Conservation (phyloP, 352 stramenopile genomes). For the Plasmopara muralis region DNA sequence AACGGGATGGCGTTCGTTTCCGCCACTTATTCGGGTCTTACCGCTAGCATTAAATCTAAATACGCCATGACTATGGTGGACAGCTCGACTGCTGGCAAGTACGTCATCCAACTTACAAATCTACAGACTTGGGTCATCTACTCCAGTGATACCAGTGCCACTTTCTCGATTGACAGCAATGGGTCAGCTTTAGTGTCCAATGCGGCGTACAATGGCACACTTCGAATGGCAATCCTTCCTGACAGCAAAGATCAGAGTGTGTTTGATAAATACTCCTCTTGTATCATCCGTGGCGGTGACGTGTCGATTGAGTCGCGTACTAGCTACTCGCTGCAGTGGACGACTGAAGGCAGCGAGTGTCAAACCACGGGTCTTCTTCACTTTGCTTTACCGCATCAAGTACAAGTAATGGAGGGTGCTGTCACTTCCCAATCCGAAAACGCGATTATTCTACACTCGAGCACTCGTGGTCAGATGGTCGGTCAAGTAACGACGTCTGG, state of each 20-base stretch:
- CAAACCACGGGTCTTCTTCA: slow-evolving; percentile 45
- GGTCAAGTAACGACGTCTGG: slow-evolving; percentile 34
- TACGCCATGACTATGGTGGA: slow-evolving; percentile 44
- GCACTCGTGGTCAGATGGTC: slow-evolving; percentile 49
- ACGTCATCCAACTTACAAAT: slow-evolving; percentile 51
- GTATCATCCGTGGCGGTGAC: slow-evolving; percentile 44
- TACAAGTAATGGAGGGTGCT: slow-evolving; percentile 31
- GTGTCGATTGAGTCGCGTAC: slow-evolving; percentile 48
- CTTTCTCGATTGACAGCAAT: slow-evolving; percentile 38
- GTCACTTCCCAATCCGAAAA: slow-evolving; percentile 18
- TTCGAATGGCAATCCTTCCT: slow-evolving; percentile 56
- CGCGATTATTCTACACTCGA: slow-evolving; percentile 47
- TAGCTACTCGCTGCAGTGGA: slow-evolving; percentile 61
- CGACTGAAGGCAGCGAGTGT: slow-evolving; percentile 44
- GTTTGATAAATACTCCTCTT: slow-evolving; percentile 58
- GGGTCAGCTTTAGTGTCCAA: slow-evolving; percentile 35
- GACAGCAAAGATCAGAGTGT: slow-evolving; percentile 27
- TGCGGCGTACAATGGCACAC: slow-evolving; percentile 39
- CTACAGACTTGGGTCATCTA: slow-evolving; percentile 76
- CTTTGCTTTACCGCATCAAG: slow-evolving; percentile 64
- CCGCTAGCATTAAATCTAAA: slow-evolving; percentile 39
- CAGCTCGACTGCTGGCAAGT: slow-evolving; percentile 41
- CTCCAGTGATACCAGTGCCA: slow-evolving; percentile 31
- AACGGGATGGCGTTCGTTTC: slow-evolving; percentile 74
- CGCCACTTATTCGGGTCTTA: slow-evolving; percentile 53